Evolutionary conservation across 75 land plant species (phyloP).

Genomic region (Picea sitchensis): DNA sequence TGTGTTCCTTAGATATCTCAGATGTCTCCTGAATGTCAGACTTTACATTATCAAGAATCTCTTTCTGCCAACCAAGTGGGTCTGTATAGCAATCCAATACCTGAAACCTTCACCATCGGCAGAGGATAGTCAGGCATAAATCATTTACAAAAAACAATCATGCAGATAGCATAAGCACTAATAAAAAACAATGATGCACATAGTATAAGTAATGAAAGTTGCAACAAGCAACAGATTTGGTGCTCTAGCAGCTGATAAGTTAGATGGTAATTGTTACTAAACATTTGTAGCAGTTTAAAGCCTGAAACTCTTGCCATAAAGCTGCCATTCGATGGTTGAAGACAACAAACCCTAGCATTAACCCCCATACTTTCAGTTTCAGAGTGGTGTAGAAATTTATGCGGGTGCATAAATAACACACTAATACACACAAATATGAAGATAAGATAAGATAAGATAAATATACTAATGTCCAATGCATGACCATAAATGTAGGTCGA

Average conservation of each 20-base stretch:
- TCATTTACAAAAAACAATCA: not conserved
- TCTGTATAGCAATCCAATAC: slow-evolving; percentile 83
- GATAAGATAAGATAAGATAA: too few relatives aligned
- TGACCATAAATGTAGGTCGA: too few relatives aligned
- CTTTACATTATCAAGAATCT: slow-evolving; percentile 12
- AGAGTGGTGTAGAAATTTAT: too few relatives aligned
- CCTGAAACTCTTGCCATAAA: too few relatives aligned
- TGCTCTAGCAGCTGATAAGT: not conserved
- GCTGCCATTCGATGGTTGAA: too few relatives aligned
- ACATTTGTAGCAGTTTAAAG: not conserved
- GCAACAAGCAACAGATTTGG: not conserved
- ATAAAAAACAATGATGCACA: not conserved
- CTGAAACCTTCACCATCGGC: slow-evolving; percentile 39
- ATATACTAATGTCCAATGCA: too few relatives aligned
- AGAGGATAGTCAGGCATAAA: not conserved
- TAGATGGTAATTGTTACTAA: not conserved
- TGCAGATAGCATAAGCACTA: not conserved
- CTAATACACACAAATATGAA: too few relatives aligned
- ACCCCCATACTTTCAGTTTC: too few relatives aligned
- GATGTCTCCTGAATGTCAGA: not conserved
- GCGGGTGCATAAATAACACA: too few relatives aligned
- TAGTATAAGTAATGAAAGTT: not conserved
- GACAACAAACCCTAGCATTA: too few relatives aligned
- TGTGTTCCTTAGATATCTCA: not conserved
- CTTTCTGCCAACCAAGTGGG: slow-evolving; percentile 85